phyloP scores from a whole-genome alignment of 805 yeast genomes.

The Schwanniomyces vanrijiae region DNA sequence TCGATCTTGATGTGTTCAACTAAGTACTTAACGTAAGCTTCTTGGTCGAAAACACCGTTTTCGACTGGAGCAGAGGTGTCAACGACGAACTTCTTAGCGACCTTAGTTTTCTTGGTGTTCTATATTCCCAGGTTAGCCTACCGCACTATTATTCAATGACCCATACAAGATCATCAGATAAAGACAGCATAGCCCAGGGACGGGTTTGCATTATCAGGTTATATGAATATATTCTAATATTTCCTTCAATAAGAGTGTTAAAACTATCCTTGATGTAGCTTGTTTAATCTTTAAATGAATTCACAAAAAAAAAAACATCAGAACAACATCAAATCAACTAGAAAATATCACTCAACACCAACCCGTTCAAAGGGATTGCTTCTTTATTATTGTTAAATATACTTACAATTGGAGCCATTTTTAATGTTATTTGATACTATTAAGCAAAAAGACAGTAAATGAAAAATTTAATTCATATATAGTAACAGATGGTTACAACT shows the following conservation, averaged over 20 bases:
- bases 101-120: slow-evolving; percentile 72
- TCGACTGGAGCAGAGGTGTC: slow-evolving; percentile 97
- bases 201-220: slow-evolving; percentile 31
- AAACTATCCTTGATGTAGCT: slow-evolving; percentile 2
- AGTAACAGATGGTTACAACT: not conserved
- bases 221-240: slow-evolving; percentile 9
- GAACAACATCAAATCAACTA: not conserved
- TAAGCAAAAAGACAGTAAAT: not conserved
- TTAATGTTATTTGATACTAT: slow-evolving; percentile 6
- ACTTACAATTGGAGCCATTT: slow-evolving; percentile 95
- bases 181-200: slow-evolving; percentile 53
- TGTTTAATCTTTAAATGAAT: not conserved
- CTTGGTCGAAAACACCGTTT: slow-evolving; percentile 96
- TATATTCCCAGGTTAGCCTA: slow-evolving; percentile 65
- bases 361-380: slow-evolving; percentile 32
- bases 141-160: slow-evolving; percentile 50
- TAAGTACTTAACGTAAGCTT: slow-evolving; percentile 96
- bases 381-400: slow-evolving; percentile 13
- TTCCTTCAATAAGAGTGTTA: slow-evolving; percentile 8
- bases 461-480: slow-evolving; percentile 1
- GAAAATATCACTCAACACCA: slow-evolving; percentile 11
- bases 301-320: not conserved
- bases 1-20: slow-evolving; percentile 99
- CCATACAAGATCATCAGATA: slow-evolving; percentile 18
- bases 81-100: slow-evolving; percentile 87